Percentiles rank a stretch among this genome's conserved stretches.
Evolutionary conservation across 441 rosid genomes (phyloP).

Genomic region (Caryocar brasiliense): DNA sequence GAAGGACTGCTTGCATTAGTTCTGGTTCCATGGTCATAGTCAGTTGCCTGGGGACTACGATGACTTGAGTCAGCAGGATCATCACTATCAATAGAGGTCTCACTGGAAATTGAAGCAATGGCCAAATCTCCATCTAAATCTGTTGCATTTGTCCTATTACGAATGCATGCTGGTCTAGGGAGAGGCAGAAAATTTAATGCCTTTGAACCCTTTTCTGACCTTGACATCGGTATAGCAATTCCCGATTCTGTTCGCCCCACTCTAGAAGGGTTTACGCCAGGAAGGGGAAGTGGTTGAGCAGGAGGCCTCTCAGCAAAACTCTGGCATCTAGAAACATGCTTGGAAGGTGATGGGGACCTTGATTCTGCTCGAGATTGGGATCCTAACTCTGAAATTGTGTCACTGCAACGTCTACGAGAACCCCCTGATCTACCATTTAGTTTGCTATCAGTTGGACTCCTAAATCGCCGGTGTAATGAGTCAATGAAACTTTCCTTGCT

Average conservation of each 20-base stretch:
- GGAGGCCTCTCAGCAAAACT: constrained; percentile 45
- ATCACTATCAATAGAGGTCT: constrained; percentile 48
- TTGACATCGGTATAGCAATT: constrained; percentile 30
- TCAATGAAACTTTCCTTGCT: constrained; percentile 45
- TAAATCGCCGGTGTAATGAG: constrained; percentile 43
- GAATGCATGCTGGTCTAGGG: constrained; percentile 47
- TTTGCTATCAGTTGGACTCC: constrained; percentile 39
- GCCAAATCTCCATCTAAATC: constrained; percentile 49
- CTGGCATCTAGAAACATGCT: constrained; percentile 49
- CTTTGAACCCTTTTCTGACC: constrained; percentile 34
- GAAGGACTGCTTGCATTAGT: constrained; percentile 37
- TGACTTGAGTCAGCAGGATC: constrained; percentile 37
- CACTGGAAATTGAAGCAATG: constrained; percentile 50
- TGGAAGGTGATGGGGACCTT: constrained; percentile 55
- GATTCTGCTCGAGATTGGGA: constrained; percentile 49
- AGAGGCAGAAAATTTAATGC: constrained; percentile 41
- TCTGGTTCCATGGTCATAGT: constrained; percentile 41
- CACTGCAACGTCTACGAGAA: constrained; percentile 37
- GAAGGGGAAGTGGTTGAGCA: constrained; percentile 71
- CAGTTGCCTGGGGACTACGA: constrained; percentile 46
- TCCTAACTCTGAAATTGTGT: constrained; percentile 41
- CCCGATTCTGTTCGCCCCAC: constrained; percentile 44
- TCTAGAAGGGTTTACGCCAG: constrained; percentile 29
- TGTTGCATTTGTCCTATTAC: constrained; percentile 24
- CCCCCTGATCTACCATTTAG: constrained; percentile 31